Evolutionary conservation across 306 rosid genomes (phyloP).

Genomic region (Abrus precatorius): DNA sequence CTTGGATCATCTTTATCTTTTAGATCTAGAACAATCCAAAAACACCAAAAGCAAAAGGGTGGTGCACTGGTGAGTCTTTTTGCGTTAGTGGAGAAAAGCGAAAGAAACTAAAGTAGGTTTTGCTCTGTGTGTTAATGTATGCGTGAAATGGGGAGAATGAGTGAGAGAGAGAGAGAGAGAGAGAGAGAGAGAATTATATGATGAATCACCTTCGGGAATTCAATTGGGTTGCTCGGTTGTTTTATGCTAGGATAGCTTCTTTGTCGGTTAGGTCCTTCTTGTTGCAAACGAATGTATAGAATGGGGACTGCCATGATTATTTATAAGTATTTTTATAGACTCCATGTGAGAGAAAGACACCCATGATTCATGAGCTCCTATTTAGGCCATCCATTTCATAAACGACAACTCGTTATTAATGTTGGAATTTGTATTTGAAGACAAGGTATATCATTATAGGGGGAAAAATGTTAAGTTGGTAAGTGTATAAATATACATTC

Average conservation of each 20-base stretch:
- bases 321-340: constrained; percentile 37
- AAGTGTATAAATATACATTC: constrained; percentile 2
- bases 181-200: constrained; percentile 41
- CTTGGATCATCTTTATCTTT: constrained; percentile 81
- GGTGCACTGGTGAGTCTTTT: constrained; percentile 59
- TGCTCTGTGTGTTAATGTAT: constrained; percentile 22
- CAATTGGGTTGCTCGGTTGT: constrained; percentile 40
- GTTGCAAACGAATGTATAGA: constrained; percentile 55
- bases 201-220: constrained; percentile 56
- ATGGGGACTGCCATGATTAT: constrained; percentile 33
- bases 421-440: constrained; percentile 38
- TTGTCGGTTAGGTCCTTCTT: constrained; percentile 51
- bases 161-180: constrained; percentile 2
- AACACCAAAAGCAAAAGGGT: constrained; percentile 66
- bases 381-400: constrained; percentile 31
- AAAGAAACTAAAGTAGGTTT: constrained; percentile 61
- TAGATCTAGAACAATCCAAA: constrained; percentile 85
- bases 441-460: not conserved
- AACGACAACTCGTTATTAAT: constrained; percentile 15
- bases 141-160: constrained; percentile 36
- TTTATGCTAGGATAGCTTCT: constrained; percentile 31
- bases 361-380: constrained; percentile 27
- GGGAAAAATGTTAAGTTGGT: not conserved
- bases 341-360: constrained; percentile 40
- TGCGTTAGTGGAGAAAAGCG: constrained; percentile 72